phyloP scores from a whole-genome alignment of 2,329 filamentous ascomycete genomes.

The Fusarium armeniacum region DNA sequence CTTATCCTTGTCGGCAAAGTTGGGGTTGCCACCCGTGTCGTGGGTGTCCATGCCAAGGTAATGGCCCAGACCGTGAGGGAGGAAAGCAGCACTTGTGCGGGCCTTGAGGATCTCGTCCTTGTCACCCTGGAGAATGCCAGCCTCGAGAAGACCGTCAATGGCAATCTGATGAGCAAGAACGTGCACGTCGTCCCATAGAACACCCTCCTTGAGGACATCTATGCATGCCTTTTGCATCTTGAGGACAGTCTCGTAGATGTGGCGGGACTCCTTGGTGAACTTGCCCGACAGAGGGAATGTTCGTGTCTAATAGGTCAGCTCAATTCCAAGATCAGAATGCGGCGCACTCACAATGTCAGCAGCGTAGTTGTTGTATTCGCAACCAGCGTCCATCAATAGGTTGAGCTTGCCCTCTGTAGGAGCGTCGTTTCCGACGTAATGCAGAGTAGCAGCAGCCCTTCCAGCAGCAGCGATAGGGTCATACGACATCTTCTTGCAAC shows the following conservation, averaged over 20 bases:
- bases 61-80: conserved; percentile 91
- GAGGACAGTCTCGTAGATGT: conserved; percentile 86
- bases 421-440: conserved; percentile 86
- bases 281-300: conserved; percentile 85
- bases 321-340: not conserved
- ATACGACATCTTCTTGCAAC: conserved; percentile 88
- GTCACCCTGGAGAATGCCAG: conserved; percentile 80
- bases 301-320: conserved; percentile 70
- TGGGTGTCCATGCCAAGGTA: conserved; percentile 95
- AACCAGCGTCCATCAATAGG: conserved; percentile 86
- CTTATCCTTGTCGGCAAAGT: conserved; percentile 82
- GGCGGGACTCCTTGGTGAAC: conserved; percentile 77
- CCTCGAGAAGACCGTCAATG: conserved; percentile 80
- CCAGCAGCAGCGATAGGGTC: conserved; percentile 87
- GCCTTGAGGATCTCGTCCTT: conserved; percentile 80
- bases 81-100: conserved; percentile 89
- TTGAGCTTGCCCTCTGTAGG: conserved; percentile 79
- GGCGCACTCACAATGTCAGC: conserved; percentile 69
- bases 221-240: conserved; percentile 89
- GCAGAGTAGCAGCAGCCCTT: conserved; percentile 83
- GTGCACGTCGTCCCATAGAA: conserved; percentile 86
- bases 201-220: conserved; percentile 77
- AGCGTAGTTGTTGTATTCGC: conserved; percentile 80
- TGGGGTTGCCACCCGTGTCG: conserved; percentile 83
- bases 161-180: conserved; percentile 83